Conservation (phyloP, 179 eudicot genomes). For the Carnegiea gigantea region DNA sequence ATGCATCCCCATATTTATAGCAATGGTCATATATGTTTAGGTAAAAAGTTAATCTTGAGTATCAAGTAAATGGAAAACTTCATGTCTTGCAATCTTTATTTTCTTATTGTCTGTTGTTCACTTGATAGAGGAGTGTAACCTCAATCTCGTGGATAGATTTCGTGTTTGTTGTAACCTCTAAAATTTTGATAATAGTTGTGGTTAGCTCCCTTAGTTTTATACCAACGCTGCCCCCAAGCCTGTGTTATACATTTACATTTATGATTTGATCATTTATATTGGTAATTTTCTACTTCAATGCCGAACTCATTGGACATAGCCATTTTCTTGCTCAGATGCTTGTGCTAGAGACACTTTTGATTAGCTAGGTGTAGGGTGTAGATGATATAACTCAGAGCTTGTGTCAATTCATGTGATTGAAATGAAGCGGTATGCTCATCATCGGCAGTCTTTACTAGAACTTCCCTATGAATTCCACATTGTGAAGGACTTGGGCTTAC, state of each 20-base stretch:
- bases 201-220: not conserved
- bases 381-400: not conserved
- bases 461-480: not conserved
- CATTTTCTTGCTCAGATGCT: not conserved
- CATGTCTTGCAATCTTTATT: not conserved
- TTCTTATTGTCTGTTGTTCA: not conserved
- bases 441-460: not conserved
- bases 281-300: too few species aligned
- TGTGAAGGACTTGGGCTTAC: not conserved
- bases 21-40: conserved; percentile 94
- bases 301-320: not conserved
- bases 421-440: not conserved
- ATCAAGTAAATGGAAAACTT: too few species aligned
- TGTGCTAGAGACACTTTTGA: conserved; percentile 12
- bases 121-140: not conserved
- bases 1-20: conserved; percentile 88
- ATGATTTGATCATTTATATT: not conserved
- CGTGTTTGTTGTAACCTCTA: not conserved
- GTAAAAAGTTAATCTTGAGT: conserved; percentile 32
- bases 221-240: not conserved
- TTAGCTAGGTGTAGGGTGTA: not conserved
- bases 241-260: not conserved
- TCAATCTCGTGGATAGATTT: not conserved
- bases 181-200: not conserved
- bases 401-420: not conserved